phyloP scores from a whole-genome alignment of 2,329 filamentous ascomycete species.

The Cordyceps javanica region DNA sequence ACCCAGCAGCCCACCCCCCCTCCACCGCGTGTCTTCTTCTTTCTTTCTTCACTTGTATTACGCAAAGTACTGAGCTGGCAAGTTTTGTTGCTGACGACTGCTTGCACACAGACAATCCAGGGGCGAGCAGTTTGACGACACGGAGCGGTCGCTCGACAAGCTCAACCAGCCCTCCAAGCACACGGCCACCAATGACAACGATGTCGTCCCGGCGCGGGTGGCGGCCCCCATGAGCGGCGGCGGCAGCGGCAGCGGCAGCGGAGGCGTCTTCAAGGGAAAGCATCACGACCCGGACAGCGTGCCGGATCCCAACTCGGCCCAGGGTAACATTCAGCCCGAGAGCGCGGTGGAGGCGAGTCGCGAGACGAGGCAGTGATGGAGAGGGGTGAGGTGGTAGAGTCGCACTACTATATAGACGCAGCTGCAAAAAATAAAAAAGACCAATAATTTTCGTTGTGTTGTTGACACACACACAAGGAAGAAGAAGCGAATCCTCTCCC shows the following conservation, averaged over 20 bases:
- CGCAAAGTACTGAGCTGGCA: no score
- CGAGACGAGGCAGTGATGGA: constrained; percentile 16
- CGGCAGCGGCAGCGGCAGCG: constrained; percentile 24
- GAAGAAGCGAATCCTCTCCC: no score
- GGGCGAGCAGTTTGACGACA: constrained; percentile 38
- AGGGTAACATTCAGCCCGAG: constrained; percentile 34
- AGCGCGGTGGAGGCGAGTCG: constrained; percentile 33
- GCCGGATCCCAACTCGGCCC: constrained; percentile 36
- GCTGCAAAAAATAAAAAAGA: no score
- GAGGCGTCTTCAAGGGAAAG: constrained; percentile 33
- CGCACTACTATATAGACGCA: background rate
- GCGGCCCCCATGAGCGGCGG: constrained; percentile 20
- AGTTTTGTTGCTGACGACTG: no score
- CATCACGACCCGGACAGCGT: constrained; percentile 36
- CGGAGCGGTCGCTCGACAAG: constrained; percentile 38
- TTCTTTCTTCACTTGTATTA: no score
- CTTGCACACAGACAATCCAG: constrained; percentile 35
- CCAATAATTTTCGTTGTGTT: no score
- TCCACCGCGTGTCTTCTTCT: no score
- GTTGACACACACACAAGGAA: no score
- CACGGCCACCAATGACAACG: constrained; percentile 29
- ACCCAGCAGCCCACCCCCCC: no score
- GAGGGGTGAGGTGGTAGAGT: background rate
- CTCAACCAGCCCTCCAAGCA: constrained; percentile 18
- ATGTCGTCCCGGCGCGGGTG: constrained; percentile 25